Percentiles rank a stretch among this genome's conserved stretches.
Evolutionary conservation across 495 filamentous ascomycete species (phyloP).

Genomic region (Hamigera avellanea): DNA sequence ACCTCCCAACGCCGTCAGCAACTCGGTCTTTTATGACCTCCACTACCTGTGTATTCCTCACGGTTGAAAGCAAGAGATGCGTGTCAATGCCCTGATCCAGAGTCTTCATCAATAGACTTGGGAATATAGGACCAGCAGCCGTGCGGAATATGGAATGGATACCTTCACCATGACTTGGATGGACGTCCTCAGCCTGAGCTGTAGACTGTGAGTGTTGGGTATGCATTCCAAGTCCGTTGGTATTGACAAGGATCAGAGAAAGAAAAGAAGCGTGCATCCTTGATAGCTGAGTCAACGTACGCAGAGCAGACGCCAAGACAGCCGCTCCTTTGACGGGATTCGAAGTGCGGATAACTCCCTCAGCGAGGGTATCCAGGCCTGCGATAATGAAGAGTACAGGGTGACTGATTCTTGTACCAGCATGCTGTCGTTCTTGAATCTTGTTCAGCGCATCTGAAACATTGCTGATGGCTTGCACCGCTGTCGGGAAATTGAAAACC

Average conservation of each 20-base stretch:
- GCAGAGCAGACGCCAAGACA: conserved; percentile 20
- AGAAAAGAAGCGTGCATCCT: conserved; percentile 16
- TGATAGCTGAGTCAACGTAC: conserved; percentile 23
- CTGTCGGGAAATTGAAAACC: conserved; percentile 22
- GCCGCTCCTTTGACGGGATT: conserved; percentile 29
- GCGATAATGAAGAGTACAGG: conserved; percentile 21
- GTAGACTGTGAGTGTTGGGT: no score
- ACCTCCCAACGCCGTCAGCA: conserved; percentile 25
- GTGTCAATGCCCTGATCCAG: conserved; percentile 31
- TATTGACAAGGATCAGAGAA: conserved; percentile 30
- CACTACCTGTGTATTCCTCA: conserved; percentile 13
- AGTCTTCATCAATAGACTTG: conserved; percentile 27
- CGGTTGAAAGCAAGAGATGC: conserved; percentile 27
- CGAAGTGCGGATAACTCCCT: conserved; percentile 27
- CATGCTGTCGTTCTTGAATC: conserved; percentile 6
- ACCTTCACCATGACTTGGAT: background rate
- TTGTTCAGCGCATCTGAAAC: conserved; percentile 18
- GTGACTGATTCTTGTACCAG: background rate
- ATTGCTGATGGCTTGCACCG: conserved; percentile 22
- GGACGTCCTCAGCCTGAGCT: background rate
- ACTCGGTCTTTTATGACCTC: conserved; percentile 34
- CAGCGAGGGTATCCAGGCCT: conserved; percentile 29
- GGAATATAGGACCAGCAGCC: conserved; percentile 12
- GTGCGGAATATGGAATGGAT: conserved; percentile 24
- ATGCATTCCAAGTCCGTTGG: conserved; percentile 19